These are phyloP conservation scores for Kockiozyma suomiensis DNA, from an alignment of 805 yeast genomes.

Conservation along the genomic window DNA sequence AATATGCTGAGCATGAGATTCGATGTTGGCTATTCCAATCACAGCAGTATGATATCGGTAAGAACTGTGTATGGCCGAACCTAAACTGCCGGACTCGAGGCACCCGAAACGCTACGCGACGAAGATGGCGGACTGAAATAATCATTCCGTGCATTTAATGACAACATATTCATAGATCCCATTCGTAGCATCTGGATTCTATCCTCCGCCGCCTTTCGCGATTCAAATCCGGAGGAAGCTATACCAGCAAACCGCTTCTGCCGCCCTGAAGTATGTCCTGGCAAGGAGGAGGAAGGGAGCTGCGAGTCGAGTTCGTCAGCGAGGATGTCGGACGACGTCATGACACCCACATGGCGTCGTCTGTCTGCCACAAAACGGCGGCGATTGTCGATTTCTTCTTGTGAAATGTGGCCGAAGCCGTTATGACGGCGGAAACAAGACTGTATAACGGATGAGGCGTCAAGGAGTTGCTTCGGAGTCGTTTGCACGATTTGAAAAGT, in stretches of 20 bases:
- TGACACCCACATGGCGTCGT: constrained; percentile 45
- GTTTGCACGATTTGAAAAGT: constrained; percentile 85
- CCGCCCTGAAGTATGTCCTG: not conserved
- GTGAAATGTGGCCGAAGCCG: constrained; percentile 74
- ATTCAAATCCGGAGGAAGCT: not conserved
- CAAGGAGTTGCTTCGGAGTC: constrained; percentile 68
- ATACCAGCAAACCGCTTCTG: not conserved
- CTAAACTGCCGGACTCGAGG: not conserved
- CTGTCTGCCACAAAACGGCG: constrained; percentile 74
- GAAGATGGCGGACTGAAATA: constrained; percentile 18
- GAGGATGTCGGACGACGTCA: not conserved
- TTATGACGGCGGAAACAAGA: constrained; percentile 73
- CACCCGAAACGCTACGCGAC: not conserved
- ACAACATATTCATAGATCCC: constrained; percentile 25
- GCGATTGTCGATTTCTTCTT: constrained; percentile 78
- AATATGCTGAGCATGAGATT: no score
- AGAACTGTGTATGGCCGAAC: no score
- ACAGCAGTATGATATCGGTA: no score
- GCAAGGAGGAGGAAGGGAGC: not conserved
- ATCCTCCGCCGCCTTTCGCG: not conserved
- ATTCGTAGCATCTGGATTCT: constrained; percentile 20
- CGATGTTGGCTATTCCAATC: no score
- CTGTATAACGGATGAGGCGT: constrained; percentile 71
- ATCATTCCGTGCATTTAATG: constrained; percentile 27
- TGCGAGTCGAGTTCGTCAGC: not conserved